Conservation (phyloP, 345 rosid species). For the Hypericum perforatum region DNA sequence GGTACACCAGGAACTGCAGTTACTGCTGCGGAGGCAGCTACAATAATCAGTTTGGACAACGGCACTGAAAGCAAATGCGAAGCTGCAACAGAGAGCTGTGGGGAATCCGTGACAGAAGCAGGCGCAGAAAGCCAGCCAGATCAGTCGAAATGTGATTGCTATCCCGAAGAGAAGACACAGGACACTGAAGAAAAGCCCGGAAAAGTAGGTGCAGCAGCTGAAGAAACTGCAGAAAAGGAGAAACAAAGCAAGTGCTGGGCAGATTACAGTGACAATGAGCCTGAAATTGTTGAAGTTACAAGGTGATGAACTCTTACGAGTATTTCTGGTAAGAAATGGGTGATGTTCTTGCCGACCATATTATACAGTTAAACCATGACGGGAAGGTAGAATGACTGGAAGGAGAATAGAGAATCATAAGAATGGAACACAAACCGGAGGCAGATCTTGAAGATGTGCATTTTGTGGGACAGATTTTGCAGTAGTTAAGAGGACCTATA, state of each 20-base stretch:
- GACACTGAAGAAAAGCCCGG: slow-evolving; percentile 25
- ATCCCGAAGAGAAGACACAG: no score
- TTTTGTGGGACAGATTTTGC: no score
- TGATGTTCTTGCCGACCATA: neutral
- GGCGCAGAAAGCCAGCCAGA: no score
- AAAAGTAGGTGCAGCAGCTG: slow-evolving; percentile 11
- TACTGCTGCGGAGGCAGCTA: slow-evolving; percentile 31
- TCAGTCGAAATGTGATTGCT: no score
- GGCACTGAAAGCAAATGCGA: slow-evolving; percentile 33
- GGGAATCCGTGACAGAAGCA: slow-evolving; percentile 31
- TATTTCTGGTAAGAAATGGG: slow-evolving; percentile 3
- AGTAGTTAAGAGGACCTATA: no score
- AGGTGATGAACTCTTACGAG: slow-evolving; percentile 30
- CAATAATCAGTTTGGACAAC: slow-evolving; percentile 19
- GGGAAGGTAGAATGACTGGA: no score
- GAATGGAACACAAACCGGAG: no score
- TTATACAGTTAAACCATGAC: neutral
- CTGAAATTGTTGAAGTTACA: slow-evolving; percentile 53
- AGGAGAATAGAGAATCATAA: no score
- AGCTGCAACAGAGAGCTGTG: slow-evolving; percentile 24
- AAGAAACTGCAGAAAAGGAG: slow-evolving; percentile 20
- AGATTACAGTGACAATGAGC: slow-evolving; percentile 68
- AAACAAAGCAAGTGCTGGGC: slow-evolving; percentile 64
- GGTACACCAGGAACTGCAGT: slow-evolving; percentile 33
- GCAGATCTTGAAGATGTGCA: no score